Base-by-base conservation (phyloP, 176 grass and related monocot species). In the Otatea glauca region DNA sequence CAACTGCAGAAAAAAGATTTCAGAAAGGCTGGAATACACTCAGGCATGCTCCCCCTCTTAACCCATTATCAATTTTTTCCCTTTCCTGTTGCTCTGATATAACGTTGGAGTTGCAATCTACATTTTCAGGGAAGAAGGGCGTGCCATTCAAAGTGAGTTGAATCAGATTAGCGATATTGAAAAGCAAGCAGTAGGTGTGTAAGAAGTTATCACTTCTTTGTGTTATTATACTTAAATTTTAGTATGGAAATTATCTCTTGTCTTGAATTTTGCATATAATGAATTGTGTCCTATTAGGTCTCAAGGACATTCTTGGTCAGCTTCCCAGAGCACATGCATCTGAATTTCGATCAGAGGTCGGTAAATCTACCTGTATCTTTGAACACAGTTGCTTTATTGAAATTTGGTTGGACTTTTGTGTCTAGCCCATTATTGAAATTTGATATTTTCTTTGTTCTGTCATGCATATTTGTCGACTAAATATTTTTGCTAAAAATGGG, bases 21-120 rank as follows among this genome's bases (percentile, higher is more conserved):
- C 89, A 84, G 16, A 90, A 90, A 87, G 84, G 89, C 15, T 90
- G 89, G 89, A 79, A 90, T 84, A 90, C 84, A n/a, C 89, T 90
- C 60, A 90, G 89, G 89, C 68, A 87, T 74, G 38, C 71, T 45
- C 17, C 2, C 38, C 60, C 10, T 23, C 59, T 45, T 11, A 68
- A 4, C 48, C 16, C 32, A 65, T 16, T 25, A 43, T 49, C 16
- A 18, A 18, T 59, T 35, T 70, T 1, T 41, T 66, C 5, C 56
- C 9, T 81, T 62, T 21, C n/a, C 9, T 70, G 6, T 80, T 75
- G 21, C 21, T 85, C 55, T 49, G 50, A 34, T 74, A 59, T 74
- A 74, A 58, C 4, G n/a, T 74, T 12, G 1, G 49, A 2, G 34
- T 83, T 47, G 4, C 25, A 55, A 14, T 75, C 23, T 75, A 50